Evolutionary conservation across 208 protist species (phyloP).

Genomic region (Strigomonas culicis): DNA sequence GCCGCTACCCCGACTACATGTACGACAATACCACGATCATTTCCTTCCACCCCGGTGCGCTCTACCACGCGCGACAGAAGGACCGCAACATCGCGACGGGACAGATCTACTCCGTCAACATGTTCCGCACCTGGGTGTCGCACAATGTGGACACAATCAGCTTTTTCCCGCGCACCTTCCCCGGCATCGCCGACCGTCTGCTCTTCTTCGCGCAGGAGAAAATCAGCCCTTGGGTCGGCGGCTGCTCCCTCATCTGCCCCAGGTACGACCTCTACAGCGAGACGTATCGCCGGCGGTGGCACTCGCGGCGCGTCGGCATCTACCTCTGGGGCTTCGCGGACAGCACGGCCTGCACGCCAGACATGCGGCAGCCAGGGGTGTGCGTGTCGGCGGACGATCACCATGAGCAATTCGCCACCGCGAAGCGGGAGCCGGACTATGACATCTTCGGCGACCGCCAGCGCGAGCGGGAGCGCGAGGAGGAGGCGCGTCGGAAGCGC

Average conservation of each 20-base stretch:
- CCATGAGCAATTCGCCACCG: constrained; percentile 61
- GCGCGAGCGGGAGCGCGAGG: constrained; percentile 24
- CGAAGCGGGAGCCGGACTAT: constrained; percentile 52
- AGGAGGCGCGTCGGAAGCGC: background rate
- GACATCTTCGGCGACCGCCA: constrained; percentile 75
- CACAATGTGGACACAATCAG: constrained; percentile 22
- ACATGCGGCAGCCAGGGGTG: constrained; percentile 71
- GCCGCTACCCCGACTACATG: constrained; percentile 83
- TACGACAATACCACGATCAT: constrained; percentile 88
- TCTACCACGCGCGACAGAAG: constrained; percentile 69
- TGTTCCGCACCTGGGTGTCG: constrained; percentile 33
- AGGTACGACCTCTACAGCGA: constrained; percentile 54
- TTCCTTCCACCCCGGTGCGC: constrained; percentile 57
- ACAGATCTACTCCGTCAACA: constrained; percentile 51
- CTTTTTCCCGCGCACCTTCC: constrained; percentile 42
- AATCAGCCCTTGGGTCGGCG: constrained; percentile 67
- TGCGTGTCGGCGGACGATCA: constrained; percentile 68
- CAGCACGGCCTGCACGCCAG: constrained; percentile 44
- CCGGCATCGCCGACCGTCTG: constrained; percentile 37
- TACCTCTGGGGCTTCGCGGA: constrained; percentile 76
- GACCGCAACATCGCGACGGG: constrained; percentile 73
- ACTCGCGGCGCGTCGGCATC: constrained; percentile 62
- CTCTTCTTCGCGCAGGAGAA: constrained; percentile 48
- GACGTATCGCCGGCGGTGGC: constrained; percentile 56
- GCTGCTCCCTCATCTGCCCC: constrained; percentile 78